A percentile compares a stretch with the other conserved stretches of the same genome.
Evolutionary conservation across 1,284 basidiomycete species (phyloP).

Genomic region (Ceratobasidium sp.): DNA sequence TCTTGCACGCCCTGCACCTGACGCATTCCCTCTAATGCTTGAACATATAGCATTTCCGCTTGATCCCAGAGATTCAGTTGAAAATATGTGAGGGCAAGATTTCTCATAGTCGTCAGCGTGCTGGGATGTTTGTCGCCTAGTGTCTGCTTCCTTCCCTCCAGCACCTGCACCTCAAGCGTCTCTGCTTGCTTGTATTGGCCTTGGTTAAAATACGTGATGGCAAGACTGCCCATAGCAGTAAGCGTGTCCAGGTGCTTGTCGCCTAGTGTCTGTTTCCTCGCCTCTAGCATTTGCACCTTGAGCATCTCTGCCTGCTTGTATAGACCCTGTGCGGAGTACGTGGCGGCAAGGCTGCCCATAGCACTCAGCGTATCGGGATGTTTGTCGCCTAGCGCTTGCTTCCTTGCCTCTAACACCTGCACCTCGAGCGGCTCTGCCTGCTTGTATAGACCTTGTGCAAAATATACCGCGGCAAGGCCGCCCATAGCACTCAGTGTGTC

Average conservation of each 20-base stretch:
- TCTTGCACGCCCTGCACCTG: neutral
- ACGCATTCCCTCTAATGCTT: no score
- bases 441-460: no score
- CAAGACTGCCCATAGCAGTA: neutral
- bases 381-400: neutral
- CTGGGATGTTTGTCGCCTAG: constrained; percentile 4
- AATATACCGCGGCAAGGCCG: neutral
- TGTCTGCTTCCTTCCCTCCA: neutral
- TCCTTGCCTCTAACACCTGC: neutral
- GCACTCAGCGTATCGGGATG: neutral
- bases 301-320: neutral
- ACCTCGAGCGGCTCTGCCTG: neutral
- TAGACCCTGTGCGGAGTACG: neutral
- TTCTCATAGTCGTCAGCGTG: neutral
- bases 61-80: no score
- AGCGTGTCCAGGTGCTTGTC: neutral
- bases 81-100: neutral
- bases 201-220: neutral
- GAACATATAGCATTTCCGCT: no score
- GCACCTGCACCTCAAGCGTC: neutral
- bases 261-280: neutral
- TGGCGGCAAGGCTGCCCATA: neutral
- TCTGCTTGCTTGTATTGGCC: neutral
- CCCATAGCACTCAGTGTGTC: neutral
- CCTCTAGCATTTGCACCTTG: neutral